Base-by-base conservation (phyloP, 805 yeast species). In the Millerozyma miso region DNA sequence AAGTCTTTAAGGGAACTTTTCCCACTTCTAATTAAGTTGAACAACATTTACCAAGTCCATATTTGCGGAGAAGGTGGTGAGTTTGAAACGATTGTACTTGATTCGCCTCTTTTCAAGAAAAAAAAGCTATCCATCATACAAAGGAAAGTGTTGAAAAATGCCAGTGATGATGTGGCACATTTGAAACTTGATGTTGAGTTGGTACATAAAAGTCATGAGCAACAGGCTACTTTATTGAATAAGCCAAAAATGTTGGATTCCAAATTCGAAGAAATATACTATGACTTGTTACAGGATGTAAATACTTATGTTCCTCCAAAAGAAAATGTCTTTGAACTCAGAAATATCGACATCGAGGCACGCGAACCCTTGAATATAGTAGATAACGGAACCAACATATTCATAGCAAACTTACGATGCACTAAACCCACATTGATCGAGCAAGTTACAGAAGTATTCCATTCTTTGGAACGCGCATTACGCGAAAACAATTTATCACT, bases 1-100 rank as follows among this genome's bases (percentile, higher is more conserved):
- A 75, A 77, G 58, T 67, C 82, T 2, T 67, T 93, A 35, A 76
- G 71, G 3, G 76, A 85, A 47, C 67, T 84, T 49, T 76, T 74
- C 42, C 85, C 88, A 1, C 74, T 67, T 0, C 61, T 93, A 57
- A 49, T 69, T 10, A 67, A 68, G 33, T 65, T 90, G 46, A 84
- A 89, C 58, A 46, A 58, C 7, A 65, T 69, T 60, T 90, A 79
- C 63, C 95, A 90, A 2, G 86, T 90, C 12, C 97, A 91, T 60
- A 81, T 93, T 0, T 93, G 99, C 67, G 99, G 99, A 12, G 99
- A 93, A 69, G 99, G 99, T 29, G 99, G 99, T 1, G 99, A 93
- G 62, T 93, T 88, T 62, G 99, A 93, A 60, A 84, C 97, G 0
- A 67, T 91, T 51, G 98, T 91, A 2, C 69, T 93, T 20, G 97